Conservation (phyloP, 106 monocot genomes). For the Xerophyta viscosa region DNA sequence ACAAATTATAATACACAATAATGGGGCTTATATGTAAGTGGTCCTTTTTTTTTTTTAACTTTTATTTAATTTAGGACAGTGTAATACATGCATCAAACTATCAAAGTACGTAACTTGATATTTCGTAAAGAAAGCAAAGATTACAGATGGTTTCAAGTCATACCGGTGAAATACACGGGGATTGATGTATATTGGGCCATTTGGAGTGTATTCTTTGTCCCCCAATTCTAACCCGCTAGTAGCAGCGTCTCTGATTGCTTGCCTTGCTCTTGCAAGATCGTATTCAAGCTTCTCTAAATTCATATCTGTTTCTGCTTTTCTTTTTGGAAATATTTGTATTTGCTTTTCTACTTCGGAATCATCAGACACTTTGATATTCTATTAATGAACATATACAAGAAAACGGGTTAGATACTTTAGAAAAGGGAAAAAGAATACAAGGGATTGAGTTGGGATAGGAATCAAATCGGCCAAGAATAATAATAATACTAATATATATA, state of each 20-base stretch:
- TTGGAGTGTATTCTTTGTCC: slow-evolving; percentile 29
- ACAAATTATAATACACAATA: too few species aligned
- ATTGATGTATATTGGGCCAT: slow-evolving; percentile 40
- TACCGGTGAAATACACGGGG: slow-evolving; percentile 41
- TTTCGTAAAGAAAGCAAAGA: too few species aligned
- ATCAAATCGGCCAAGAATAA: too few species aligned
- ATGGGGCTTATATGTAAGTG: too few species aligned
- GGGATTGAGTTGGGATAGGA: too few species aligned
- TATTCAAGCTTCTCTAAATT: slow-evolving; percentile 34
- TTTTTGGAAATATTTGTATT: neutral
- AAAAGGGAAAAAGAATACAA: too few species aligned
- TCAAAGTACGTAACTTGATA: neutral
- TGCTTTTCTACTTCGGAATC: neutral
- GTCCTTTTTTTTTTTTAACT: too few species aligned
- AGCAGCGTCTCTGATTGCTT: slow-evolving; percentile 24
- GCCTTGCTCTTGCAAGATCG: slow-evolving; percentile 27
- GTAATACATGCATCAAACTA: too few species aligned
- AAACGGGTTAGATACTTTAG: neutral
- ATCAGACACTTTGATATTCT: neutral
- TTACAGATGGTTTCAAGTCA: too few species aligned
- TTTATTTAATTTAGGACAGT: too few species aligned
- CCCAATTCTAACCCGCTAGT: neutral
- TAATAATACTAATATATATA: too few species aligned
- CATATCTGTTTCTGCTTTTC: slow-evolving; percentile 12
- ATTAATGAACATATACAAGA: neutral